Percentiles rank a stretch among this genome's conserved stretches.
These are phyloP conservation scores for Candida ficus DNA, from an alignment of 805 yeast species.

Conservation along the genomic window DNA sequence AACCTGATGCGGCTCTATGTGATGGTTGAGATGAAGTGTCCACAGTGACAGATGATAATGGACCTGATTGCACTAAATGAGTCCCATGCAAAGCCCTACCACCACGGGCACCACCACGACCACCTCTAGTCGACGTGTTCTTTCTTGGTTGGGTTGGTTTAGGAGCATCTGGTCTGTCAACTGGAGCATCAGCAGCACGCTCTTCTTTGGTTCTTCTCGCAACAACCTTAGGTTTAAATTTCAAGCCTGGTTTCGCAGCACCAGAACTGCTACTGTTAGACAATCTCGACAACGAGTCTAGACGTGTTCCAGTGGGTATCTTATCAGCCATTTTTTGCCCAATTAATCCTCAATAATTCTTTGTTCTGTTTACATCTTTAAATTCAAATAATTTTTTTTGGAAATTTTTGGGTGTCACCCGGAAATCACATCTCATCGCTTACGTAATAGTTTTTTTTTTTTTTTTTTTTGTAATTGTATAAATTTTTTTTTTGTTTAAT, in stretches of 20 bases:
- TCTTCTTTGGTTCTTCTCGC: slow-evolving; percentile 82
- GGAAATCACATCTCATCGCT: slow-evolving; percentile 11
- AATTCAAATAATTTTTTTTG: neutral
- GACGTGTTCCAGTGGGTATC: slow-evolving; percentile 23
- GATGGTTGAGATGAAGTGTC: slow-evolving; percentile 14
- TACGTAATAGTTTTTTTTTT: slow-evolving; percentile 1
- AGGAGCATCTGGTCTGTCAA: slow-evolving; percentile 10
- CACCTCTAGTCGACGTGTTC: slow-evolving; percentile 10
- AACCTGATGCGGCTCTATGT: slow-evolving; percentile 5
- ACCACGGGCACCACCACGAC: slow-evolving; percentile 19
- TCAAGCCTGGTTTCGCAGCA: slow-evolving; percentile 47
- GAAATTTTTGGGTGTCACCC: slow-evolving; percentile 5
- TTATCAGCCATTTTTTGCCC: slow-evolving; percentile 22
- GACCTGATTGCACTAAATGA: slow-evolving; percentile 67
- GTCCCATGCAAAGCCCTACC: slow-evolving; percentile 38
- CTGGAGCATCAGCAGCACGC: slow-evolving; percentile 70
- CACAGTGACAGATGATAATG: slow-evolving; percentile 58
- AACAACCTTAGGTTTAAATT: slow-evolving; percentile 84
- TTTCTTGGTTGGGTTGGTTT: slow-evolving; percentile 5
- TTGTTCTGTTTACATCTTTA: no score
- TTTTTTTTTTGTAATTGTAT: slow-evolving; percentile 1
- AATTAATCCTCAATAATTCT: no score
- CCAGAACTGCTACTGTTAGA: slow-evolving; percentile 25
- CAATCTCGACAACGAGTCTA: slow-evolving; percentile 35
- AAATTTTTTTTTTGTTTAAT: slow-evolving; percentile 3